phyloP scores from a whole-genome alignment of 1,139 yeast species.

The Hansenula anomala region DNA sequence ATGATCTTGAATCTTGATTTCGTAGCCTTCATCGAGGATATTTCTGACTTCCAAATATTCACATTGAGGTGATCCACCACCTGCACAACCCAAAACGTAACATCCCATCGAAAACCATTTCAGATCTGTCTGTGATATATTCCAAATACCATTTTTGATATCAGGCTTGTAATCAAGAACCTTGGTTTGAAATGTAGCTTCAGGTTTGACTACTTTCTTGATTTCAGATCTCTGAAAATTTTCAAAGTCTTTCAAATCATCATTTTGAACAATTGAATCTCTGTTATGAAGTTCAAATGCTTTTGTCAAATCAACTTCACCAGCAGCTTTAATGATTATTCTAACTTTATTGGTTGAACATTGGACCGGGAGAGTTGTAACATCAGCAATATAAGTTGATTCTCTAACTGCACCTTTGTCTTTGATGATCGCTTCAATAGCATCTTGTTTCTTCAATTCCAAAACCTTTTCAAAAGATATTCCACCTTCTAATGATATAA shows the following conservation, averaged over 20 bases:
- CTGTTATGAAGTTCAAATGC: not conserved
- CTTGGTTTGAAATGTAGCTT: not conserved
- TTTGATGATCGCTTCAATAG: conserved; percentile 16
- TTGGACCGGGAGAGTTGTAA: conserved; percentile 31
- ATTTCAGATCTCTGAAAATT: not conserved
- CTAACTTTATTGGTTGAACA: conserved; percentile 28
- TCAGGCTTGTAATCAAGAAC: conserved; percentile 26
- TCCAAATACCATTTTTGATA: conserved; percentile 32
- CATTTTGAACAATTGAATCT: conserved; percentile 14
- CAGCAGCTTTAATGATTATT: conserved; percentile 30
- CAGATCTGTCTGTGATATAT: conserved; percentile 32
- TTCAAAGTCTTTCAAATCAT: not conserved
- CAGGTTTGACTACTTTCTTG: not conserved
- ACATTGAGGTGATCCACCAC: conserved; percentile 40
- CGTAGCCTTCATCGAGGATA: conserved; percentile 28
- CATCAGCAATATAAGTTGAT: conserved; percentile 25
- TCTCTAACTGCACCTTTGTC: conserved; percentile 28
- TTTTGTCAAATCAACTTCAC: conserved; percentile 30
- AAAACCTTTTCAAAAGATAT: conserved; percentile 19
- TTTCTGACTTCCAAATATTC: conserved; percentile 29
- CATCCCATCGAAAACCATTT: conserved; percentile 34
- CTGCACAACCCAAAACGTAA: conserved; percentile 41
- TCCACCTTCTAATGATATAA: conserved; percentile 6
- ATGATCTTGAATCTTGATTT: conserved; percentile 28
- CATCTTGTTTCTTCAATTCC: conserved; percentile 21